Base-by-base conservation (phyloP, 768 basidiomycete species). In the Podaxis rugospora region DNA sequence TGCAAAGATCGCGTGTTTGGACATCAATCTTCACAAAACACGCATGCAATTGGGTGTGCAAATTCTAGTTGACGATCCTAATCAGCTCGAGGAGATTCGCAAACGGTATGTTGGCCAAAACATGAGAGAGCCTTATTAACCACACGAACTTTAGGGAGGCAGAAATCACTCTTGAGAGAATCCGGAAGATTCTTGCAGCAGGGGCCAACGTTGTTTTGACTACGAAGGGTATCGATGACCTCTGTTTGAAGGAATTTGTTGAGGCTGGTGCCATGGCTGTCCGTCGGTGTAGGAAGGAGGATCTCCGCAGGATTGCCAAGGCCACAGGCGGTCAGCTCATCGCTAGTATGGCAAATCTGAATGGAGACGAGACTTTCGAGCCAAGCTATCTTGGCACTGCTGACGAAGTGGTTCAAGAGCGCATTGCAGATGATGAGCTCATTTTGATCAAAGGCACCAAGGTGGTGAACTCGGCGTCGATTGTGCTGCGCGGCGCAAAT, bases 221-320 rank as follows among this genome's bases (percentile, higher is more conserved):
- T 13, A 98, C 97, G 11, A 98, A 98, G 74, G 97, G 97, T 39
- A 99, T 98, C 66, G 97, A 99, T 68, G 97, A 99, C 71, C 81
- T 98, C 16, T 98, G 95, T 73, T 77, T 98, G 67, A 99, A 99
- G 72, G 97, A 98, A 76, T 99, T 98, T 67, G 92, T 98, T 51
- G 97, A 99, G 75, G 95, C 95, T 18, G 97, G 97, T 42, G 96
- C 96, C 1, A 98, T 98, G 91, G 97, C 95, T 47, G 97, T 98
- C 52, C 88, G 97, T 65, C 84, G 97, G 66, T 98, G 97, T 78
- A 87, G 90, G 73, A 99, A 99, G 75, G 97, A 99, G 71, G 97
- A 99, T 72, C 83, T 98, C 52, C 88, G 94, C 59, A 88, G 97
- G 54, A 98, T 98, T 66, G 97, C 97, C 27, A 96, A 90, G 73